Evolutionary conservation across 176 grass and related monocot genomes (phyloP).

Genomic region (Poa pratensis): DNA sequence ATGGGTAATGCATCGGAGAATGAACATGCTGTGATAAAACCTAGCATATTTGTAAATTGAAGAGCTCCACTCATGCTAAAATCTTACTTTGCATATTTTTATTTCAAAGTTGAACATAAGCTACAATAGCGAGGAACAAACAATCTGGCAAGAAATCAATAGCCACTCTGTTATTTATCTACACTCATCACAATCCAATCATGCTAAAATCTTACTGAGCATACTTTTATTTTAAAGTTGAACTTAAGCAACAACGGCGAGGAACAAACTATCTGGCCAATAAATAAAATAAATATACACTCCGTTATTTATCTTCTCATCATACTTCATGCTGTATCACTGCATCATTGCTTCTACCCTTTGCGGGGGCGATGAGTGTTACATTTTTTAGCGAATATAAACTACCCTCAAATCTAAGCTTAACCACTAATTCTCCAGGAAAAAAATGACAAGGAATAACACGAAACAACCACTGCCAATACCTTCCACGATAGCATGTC

Average conservation of each 20-base stretch:
- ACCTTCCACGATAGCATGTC: constrained; percentile 32
- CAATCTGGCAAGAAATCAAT: background rate
- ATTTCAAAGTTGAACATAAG: background rate
- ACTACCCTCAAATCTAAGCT: background rate
- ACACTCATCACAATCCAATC: background rate
- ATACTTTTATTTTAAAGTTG: background rate
- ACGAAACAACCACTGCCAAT: background rate
- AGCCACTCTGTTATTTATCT: background rate
- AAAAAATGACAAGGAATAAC: background rate
- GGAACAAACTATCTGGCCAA: background rate
- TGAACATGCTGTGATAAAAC: background rate
- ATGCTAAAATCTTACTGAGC: background rate
- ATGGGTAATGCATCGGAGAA: background rate
- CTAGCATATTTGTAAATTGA: background rate
- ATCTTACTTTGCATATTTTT: background rate
- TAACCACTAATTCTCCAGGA: constrained; percentile 10
- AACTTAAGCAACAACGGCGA: background rate
- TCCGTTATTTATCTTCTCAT: background rate
- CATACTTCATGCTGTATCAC: background rate
- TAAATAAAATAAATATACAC: constrained; percentile 26
- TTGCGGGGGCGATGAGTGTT: background rate
- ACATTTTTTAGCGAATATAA: background rate
- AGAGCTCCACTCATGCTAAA: background rate
- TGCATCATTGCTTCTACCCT: background rate
- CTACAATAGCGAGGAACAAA: background rate